Conservation (phyloP, 2,329 filamentous ascomycete species). For the Rutstroemia sp. region DNA sequence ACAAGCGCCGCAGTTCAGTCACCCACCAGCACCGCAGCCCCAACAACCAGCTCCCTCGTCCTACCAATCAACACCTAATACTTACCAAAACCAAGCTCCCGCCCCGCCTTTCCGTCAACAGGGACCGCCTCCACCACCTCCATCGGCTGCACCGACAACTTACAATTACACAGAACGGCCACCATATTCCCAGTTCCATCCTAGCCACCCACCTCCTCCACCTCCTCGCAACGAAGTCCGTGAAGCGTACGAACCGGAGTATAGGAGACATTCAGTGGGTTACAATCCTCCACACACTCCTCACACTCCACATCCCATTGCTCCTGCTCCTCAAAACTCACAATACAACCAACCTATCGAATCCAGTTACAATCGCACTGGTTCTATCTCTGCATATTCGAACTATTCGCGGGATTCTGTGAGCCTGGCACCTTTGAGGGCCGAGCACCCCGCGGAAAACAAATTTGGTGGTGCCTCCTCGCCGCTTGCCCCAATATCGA, state of each 20-base stretch:
- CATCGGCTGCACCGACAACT: constrained; percentile 2
- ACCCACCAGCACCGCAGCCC: neutral
- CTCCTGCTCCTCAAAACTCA: neutral
- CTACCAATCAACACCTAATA: neutral
- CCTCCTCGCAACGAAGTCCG: constrained; percentile 11
- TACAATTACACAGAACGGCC: neutral
- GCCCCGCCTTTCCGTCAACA: constrained; percentile 1
- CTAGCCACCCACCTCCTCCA: constrained; percentile 1
- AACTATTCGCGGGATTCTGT: constrained; percentile 7
- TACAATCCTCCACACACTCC: neutral
- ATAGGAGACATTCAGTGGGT: constrained; percentile 15
- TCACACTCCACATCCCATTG: neutral
- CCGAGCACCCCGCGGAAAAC: constrained; percentile 8
- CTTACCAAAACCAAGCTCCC: neutral
- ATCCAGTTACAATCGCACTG: constrained; percentile 1
- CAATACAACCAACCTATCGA: neutral
- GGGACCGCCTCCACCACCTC: constrained; percentile 14
- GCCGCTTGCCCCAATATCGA: constrained; percentile 20
- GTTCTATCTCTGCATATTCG: neutral
- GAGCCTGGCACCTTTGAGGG: constrained; percentile 13
- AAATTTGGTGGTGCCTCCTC: constrained; percentile 18
- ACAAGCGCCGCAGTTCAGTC: constrained; percentile 2
- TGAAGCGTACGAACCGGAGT: constrained; percentile 17
- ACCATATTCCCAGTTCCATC: constrained; percentile 9
- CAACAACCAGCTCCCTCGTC: neutral